Conservation (phyloP, 176 grass and related monocot species). For the Zizania latifolia region DNA sequence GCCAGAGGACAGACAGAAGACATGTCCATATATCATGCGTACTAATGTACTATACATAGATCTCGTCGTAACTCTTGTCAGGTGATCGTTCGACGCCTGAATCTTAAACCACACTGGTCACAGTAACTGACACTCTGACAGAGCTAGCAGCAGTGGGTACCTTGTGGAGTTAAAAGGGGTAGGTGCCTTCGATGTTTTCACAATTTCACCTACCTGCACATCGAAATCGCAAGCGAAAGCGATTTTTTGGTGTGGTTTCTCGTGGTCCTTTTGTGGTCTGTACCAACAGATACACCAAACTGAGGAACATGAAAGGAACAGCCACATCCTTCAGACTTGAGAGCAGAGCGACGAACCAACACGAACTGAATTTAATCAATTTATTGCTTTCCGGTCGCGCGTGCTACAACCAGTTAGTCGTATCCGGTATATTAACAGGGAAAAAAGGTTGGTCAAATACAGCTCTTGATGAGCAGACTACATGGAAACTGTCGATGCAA, state of each 20-base stretch:
- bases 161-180: background rate
- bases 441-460: background rate
- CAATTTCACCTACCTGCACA: background rate
- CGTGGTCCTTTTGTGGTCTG: background rate
- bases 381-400: background rate
- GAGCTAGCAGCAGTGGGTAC: background rate
- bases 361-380: background rate
- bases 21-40: too few species aligned
- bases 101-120: background rate
- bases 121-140: background rate
- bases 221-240: background rate
- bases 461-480: background rate
- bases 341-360: background rate
- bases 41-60: too few species aligned
- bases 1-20: too few species aligned
- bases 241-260: background rate
- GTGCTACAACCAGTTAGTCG: background rate
- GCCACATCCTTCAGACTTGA: background rate
- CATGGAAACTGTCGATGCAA: too few species aligned
- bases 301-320: background rate
- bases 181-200: background rate
- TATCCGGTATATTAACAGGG: background rate
- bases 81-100: background rate
- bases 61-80: background rate
- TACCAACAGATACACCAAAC: background rate